Base-by-base conservation (phyloP, 306 rosid species). In the Potentilla sterilis region DNA sequence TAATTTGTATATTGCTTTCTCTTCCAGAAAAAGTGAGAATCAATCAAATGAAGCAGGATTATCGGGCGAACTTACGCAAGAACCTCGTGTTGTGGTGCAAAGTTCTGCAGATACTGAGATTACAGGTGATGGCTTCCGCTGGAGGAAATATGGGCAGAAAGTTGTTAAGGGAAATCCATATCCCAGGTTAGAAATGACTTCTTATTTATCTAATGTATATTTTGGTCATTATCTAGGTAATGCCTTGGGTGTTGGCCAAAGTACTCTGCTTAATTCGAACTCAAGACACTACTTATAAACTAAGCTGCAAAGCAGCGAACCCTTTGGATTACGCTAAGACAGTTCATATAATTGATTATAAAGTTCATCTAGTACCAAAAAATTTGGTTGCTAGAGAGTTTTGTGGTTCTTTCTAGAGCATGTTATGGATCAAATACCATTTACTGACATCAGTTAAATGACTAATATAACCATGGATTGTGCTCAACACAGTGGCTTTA, bases 121-220 rank as follows among this genome's bases (percentile, higher is more conserved):
- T 28, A 61, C 87, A 2, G 89, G 91, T 47, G 96, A 95, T 77
- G 97, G 97, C 59, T 88, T 89, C 78, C 97, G 97, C 74, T 95
- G 99, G 99, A 92, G 97, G 83, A 95, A 95, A 87, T 95, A 95
- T 80, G 99, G 99, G 9, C 97, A 95, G 89, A 95, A 95, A 72
- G 93, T 95, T 81, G 97, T 92, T 28, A 90, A 92, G 87, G 97
- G 97, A 19, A 95, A 89, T 85, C 92, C 96, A 81, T 84, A 86
- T 82, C 97, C 96, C 83, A 89, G 97, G 97, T 92, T 76, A 32
- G 74, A 74, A 59, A 43, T 55, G 1, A 21, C 15, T 21, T 3
- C 62, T 9, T 21, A n/a, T 32, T 8, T 21, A 55, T 55, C 14
- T 9, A 9, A 15, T 54, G 1, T 16, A 28, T 18, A 3, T 43